Conservation (phyloP, 306 rosid genomes). For the Rosa multiflora region DNA sequence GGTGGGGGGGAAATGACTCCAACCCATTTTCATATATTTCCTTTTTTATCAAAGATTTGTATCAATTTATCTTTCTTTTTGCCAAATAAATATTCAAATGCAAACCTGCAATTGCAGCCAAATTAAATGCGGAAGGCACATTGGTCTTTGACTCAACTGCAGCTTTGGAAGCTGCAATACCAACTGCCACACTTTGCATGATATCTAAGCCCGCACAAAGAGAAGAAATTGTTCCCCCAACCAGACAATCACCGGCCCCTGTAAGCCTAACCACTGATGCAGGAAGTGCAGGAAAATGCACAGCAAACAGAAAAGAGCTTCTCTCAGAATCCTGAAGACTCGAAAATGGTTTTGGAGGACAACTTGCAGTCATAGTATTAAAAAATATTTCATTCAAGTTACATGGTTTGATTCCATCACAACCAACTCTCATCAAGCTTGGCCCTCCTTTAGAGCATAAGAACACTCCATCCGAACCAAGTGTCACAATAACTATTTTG, state of each 20-base stretch:
- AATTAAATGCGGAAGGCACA: slow-evolving; percentile 58
- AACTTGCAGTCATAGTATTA: slow-evolving; percentile 36
- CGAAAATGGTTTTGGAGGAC: slow-evolving; percentile 43
- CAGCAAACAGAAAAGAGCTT: slow-evolving; percentile 53
- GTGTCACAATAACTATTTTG: slow-evolving; percentile 66
- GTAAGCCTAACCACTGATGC: slow-evolving; percentile 81
- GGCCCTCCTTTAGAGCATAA: slow-evolving; percentile 67
- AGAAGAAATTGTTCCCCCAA: slow-evolving; percentile 73
- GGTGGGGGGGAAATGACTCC: background rate
- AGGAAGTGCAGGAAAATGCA: slow-evolving; percentile 79
- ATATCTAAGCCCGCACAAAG: slow-evolving; percentile 76
- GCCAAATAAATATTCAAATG: background rate
- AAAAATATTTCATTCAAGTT: slow-evolving; percentile 39
- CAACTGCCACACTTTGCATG: slow-evolving; percentile 78
- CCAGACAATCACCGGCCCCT: slow-evolving; percentile 96
- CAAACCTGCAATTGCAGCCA: slow-evolving; percentile 60
- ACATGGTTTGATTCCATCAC: slow-evolving; percentile 25
- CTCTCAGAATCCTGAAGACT: slow-evolving; percentile 35
- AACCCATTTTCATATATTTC: background rate
- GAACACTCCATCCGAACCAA: slow-evolving; percentile 70
- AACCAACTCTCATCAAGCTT: slow-evolving; percentile 35
- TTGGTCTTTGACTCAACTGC: slow-evolving; percentile 72
- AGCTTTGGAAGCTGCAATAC: slow-evolving; percentile 84
- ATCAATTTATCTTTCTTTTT: background rate
- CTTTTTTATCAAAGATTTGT: background rate